A percentile compares a stretch with the other conserved stretches of the same genome.
These are phyloP conservation scores for Dictyostelium citrinum DNA, from an alignment of 78 protist genomes.

Conservation along the genomic window DNA sequence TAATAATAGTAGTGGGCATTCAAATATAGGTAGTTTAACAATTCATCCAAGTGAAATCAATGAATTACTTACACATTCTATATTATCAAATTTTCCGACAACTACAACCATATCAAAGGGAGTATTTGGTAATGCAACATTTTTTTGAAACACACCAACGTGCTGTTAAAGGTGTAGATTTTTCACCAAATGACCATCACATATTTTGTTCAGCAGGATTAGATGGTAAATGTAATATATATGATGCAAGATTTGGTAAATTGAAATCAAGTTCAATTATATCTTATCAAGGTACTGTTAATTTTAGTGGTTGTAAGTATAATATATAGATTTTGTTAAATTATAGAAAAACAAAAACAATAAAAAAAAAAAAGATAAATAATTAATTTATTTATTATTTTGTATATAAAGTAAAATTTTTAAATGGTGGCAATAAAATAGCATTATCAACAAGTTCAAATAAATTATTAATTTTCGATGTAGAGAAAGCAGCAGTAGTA, in stretches of 20 bases:
- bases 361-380: background rate
- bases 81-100: background rate
- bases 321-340: too few species aligned
- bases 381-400: background rate
- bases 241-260: conserved; percentile 42
- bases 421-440: conserved; percentile 21
- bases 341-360: background rate
- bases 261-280: conserved; percentile 17
- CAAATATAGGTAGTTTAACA: background rate
- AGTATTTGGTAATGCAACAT: conserved; percentile 28
- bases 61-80: conserved; percentile 14
- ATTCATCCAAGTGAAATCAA: background rate
- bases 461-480: conserved; percentile 59
- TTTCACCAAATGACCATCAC: conserved; percentile 59
- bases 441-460: conserved; percentile 53
- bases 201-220: conserved; percentile 26
- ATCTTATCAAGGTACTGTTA: conserved; percentile 5
- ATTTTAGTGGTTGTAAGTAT: conserved; percentile 56
- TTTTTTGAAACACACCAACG: conserved; percentile 29
- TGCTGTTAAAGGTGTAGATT: conserved; percentile 46
- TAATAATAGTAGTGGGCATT: background rate
- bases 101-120: conserved; percentile 2
- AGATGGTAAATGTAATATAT: conserved; percentile 41
- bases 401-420: conserved; percentile 10
- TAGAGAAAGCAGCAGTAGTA: conserved; percentile 15